A percentile compares a stretch with the other conserved stretches of the same genome.
phyloP scores from a whole-genome alignment of 805 yeast species.

The Cyberlindnera suaveolens region DNA sequence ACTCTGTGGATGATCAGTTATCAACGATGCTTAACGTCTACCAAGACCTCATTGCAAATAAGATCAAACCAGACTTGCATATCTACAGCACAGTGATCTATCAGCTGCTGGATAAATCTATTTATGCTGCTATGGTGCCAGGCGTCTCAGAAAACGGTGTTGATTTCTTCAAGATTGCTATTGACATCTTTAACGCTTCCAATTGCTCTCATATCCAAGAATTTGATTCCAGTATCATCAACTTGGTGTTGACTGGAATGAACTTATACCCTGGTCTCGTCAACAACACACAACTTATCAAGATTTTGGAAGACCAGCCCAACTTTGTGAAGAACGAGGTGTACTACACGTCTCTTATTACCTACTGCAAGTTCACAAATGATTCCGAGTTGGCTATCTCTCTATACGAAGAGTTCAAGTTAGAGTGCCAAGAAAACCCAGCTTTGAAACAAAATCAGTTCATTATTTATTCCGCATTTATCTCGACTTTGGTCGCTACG shows the following conservation, averaged over 20 bases:
- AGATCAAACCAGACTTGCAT: slow-evolving; percentile 46
- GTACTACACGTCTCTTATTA: slow-evolving; percentile 34
- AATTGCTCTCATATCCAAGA: slow-evolving; percentile 36
- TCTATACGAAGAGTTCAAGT: slow-evolving; percentile 34
- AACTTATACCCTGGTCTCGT: slow-evolving; percentile 33
- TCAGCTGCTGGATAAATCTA: slow-evolving; percentile 45
- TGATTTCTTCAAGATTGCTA: slow-evolving; percentile 45
- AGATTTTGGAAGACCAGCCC: slow-evolving; percentile 24
- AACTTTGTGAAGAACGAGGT: slow-evolving; percentile 23
- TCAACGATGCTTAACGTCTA: slow-evolving; percentile 60
- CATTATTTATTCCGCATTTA: slow-evolving; percentile 42
- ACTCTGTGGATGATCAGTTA: slow-evolving; percentile 51
- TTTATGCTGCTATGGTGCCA: slow-evolving; percentile 31
- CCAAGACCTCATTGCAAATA: slow-evolving; percentile 53
- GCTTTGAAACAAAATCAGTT: slow-evolving; percentile 33
- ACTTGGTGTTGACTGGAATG: slow-evolving; percentile 41
- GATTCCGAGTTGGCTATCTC: slow-evolving; percentile 33
- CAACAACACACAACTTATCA: slow-evolving; percentile 26
- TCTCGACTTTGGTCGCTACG: slow-evolving; percentile 46
- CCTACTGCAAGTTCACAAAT: slow-evolving; percentile 33
- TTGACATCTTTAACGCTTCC: slow-evolving; percentile 39
- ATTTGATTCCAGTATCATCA: slow-evolving; percentile 37
- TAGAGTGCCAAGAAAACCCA: slow-evolving; percentile 7
- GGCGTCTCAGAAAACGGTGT: slow-evolving; percentile 33
- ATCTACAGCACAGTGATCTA: slow-evolving; percentile 50